Evolutionary conservation across 306 rosid genomes (phyloP).

Genomic region (Datisca glomerata): DNA sequence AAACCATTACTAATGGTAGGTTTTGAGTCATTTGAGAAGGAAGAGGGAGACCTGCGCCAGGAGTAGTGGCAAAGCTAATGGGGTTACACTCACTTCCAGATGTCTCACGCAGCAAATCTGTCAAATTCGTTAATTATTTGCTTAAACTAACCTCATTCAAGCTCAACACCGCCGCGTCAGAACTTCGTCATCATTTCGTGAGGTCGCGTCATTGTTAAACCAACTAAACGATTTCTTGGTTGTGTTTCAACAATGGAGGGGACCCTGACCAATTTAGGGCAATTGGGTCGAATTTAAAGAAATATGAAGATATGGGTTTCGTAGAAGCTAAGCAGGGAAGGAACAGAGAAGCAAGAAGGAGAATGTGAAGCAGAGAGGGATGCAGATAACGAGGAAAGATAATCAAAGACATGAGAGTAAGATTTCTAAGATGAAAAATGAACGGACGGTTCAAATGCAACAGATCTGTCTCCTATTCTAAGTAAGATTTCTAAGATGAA

Average conservation of each 20-base stretch:
- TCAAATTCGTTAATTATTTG: constrained; percentile 62
- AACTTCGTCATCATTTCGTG: constrained; percentile 70
- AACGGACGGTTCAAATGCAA: no score
- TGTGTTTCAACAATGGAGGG: constrained; percentile 18
- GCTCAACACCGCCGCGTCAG: constrained; percentile 34
- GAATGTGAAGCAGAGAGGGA: constrained; percentile 6
- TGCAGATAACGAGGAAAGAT: constrained; percentile 15
- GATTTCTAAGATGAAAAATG: constrained; percentile 45
- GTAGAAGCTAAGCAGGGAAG: constrained; percentile 31
- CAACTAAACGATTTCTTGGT: constrained; percentile 22
- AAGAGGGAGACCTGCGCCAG: constrained; percentile 28
- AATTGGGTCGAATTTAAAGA: constrained; percentile 13
- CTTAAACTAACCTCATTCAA: constrained; percentile 25
- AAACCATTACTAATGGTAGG: no score
- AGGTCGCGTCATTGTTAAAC: constrained; percentile 29
- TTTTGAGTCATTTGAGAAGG: no score
- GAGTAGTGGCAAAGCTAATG: constrained; percentile 75
- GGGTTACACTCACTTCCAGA: constrained; percentile 72
- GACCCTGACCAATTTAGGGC: constrained; percentile 4
- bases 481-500: constrained; percentile 40
- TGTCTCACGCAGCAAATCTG: constrained; percentile 54
- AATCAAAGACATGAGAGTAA: constrained; percentile 24
- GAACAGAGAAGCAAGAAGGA: constrained; percentile 13
- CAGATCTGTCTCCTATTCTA: no score
- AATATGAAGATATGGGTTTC: constrained; percentile 14